Conservation (phyloP, 106 monocot species). For the Dendrobium chrysotoxum region DNA sequence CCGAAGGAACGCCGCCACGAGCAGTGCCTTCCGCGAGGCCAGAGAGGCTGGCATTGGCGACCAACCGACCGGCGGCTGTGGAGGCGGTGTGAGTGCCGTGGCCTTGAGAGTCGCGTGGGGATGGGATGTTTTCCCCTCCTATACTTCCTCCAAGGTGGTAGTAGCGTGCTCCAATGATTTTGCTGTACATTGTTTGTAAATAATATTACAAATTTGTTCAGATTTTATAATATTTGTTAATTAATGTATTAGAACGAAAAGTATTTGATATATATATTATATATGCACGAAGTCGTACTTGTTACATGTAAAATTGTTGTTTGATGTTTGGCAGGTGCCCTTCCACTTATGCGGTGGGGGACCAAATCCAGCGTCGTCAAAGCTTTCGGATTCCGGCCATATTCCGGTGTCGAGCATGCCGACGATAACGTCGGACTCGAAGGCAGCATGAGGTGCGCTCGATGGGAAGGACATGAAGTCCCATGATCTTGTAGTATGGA, state of each 20-base stretch:
- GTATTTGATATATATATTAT: neutral
- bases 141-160: neutral
- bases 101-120: conserved; percentile 15
- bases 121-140: neutral
- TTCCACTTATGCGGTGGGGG: conserved; percentile 26
- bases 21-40: conserved; percentile 17
- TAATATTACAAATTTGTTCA: neutral
- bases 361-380: conserved; percentile 24
- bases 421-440: conserved; percentile 78
- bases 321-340: conserved; percentile 17
- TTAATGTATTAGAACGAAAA: neutral
- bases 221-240: neutral
- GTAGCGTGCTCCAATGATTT: conserved; percentile 13
- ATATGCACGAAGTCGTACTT: conserved; percentile 13
- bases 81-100: conserved; percentile 28
- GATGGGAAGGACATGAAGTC: conserved; percentile 18
- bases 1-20: conserved; percentile 4
- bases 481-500: conserved; percentile 35
- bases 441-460: conserved; percentile 9
- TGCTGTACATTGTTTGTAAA: conserved; percentile 10
- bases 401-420: conserved; percentile 77
- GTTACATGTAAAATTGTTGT: conserved; percentile 27
- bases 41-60: neutral
- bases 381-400: conserved; percentile 26
- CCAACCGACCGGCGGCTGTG: conserved; percentile 9